phyloP scores from a whole-genome alignment of 345 rosid genomes.

The Orychophragmus violaceus region DNA sequence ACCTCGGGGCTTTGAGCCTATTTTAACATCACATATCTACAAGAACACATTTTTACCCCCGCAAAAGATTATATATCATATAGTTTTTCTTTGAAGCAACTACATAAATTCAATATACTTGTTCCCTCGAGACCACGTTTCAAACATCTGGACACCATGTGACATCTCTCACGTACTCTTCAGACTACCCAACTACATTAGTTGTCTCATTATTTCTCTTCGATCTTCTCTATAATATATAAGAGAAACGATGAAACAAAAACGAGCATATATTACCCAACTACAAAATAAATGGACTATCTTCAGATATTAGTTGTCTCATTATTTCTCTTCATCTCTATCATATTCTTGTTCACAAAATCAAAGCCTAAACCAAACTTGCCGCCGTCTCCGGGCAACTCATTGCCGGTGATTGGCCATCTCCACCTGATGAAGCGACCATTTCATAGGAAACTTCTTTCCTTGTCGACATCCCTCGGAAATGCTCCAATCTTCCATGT shows the following conservation, averaged over 20 bases:
- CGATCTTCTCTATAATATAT: too few relatives aligned
- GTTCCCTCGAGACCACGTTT: not conserved
- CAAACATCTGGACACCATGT: not conserved
- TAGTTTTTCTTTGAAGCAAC: not conserved
- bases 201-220: too few relatives aligned
- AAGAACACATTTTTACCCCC: too few relatives aligned
- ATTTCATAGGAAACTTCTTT: conserved; percentile 26
- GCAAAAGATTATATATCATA: not conserved
- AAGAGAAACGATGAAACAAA: not conserved
- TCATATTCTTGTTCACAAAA: not conserved
- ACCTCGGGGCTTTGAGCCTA: too few relatives aligned
- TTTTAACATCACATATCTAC: too few relatives aligned
- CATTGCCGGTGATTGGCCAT: conserved; percentile 49
- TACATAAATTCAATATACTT: too few relatives aligned
- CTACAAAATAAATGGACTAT: conserved; percentile 2
- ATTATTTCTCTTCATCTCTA: not conserved
- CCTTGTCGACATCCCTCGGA: conserved; percentile 34
- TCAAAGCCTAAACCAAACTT: conserved; percentile 13
- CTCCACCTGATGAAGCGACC: conserved; percentile 44
- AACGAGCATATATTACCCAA: not conserved
- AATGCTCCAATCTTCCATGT: conserved; percentile 37
- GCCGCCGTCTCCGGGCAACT: conserved; percentile 38
- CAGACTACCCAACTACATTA: too few relatives aligned
- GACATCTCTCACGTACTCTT: conserved; percentile 1
- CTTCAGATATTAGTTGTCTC: not conserved